Percentiles rank a stretch among this genome's conserved stretches.
phyloP scores from a whole-genome alignment of 2,329 filamentous ascomycete species.

The Periconia macrospinosa region DNA sequence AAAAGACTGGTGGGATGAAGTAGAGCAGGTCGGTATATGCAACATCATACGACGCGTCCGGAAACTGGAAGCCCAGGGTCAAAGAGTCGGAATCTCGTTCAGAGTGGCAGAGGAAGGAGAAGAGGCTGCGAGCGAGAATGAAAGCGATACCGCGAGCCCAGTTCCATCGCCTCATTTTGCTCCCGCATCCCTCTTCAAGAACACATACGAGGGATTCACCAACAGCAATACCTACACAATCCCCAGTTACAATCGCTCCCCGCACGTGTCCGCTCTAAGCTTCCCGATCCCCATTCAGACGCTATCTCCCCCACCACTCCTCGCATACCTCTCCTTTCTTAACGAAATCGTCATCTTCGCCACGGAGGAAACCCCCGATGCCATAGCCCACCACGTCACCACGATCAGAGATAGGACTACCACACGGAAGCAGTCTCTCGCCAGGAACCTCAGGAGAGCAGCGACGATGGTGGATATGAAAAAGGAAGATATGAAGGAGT shows the following conservation, averaged over 20 bases:
- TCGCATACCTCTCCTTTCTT: slow-evolving; percentile 3
- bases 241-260: not conserved
- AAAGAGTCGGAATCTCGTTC: not conserved
- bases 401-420: not conserved
- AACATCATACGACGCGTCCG: not conserved
- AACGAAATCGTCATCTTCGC: slow-evolving; percentile 1
- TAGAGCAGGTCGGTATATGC: not conserved
- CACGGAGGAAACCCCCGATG: not conserved
- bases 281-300: not conserved
- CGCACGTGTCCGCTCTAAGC: not conserved
- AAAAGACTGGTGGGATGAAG: slow-evolving; percentile 3
- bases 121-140: not conserved
- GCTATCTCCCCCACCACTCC: not conserved
- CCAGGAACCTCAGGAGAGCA: not conserved
- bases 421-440: not conserved
- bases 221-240: not conserved
- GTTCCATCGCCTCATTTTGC: not conserved
- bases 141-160: not conserved
- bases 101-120: not conserved
- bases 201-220: not conserved
- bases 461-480: not conserved
- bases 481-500: not conserved
- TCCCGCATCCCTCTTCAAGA: not conserved
- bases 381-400: not conserved
- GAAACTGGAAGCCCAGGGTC: slow-evolving; percentile 3